Evolutionary conservation across 108 stramenopile genomes (phyloP).

Genomic region (Skeletonema costatum): DNA sequence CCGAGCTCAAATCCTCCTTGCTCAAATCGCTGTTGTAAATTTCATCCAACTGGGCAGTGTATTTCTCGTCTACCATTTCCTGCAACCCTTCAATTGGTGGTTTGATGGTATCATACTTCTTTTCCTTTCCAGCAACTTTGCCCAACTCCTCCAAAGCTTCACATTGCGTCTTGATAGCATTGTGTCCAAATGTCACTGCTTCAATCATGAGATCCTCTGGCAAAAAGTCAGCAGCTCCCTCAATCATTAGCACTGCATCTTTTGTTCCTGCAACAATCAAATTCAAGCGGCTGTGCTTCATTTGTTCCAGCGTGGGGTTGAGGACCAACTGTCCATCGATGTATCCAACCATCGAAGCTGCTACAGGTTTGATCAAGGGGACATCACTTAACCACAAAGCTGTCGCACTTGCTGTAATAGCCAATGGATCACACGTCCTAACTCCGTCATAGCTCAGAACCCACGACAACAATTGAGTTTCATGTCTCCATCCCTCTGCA

Average conservation of each 20-base stretch:
- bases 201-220: conserved; percentile 85
- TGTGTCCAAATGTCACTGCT: conserved; percentile 84
- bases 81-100: conserved; percentile 55
- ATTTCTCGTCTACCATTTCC: conserved; percentile 60
- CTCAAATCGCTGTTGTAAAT: conserved; percentile 47
- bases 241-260: conserved; percentile 94
- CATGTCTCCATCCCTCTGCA: conserved; percentile 88
- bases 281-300: conserved; percentile 65
- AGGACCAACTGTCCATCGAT: conserved; percentile 61
- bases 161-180: conserved; percentile 80
- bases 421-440: conserved; percentile 72
- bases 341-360: conserved; percentile 84
- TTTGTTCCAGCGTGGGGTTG: conserved; percentile 77
- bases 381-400: conserved; percentile 78
- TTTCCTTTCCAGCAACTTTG: conserved; percentile 56
- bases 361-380: conserved; percentile 73
- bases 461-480: conserved; percentile 94
- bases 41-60: conserved; percentile 32
- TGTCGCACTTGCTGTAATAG: conserved; percentile 72
- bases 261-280: conserved; percentile 87
- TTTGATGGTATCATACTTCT: conserved; percentile 67
- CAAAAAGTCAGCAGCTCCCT: conserved; percentile 92
- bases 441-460: conserved; percentile 87
- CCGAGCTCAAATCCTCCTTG: conserved; percentile 60
- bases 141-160: conserved; percentile 74